phyloP scores from a whole-genome alignment of 169 alveolate genomes.

The Plasmodium gallinaceum region DNA sequence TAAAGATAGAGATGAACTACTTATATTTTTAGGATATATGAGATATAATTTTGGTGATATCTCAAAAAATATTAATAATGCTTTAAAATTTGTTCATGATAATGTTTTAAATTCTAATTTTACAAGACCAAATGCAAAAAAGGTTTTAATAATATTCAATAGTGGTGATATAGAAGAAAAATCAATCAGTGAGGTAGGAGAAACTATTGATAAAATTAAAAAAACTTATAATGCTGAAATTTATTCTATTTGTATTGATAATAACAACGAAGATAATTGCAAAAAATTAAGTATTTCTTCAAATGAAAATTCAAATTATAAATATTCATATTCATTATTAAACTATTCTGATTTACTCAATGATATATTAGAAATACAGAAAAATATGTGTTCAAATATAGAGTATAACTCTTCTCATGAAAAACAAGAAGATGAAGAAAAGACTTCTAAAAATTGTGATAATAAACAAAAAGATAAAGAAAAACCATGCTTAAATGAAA shows the following conservation, averaged over 20 bases:
- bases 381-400: conserved; percentile 12
- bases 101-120: conserved; percentile 20
- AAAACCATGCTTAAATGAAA: neutral
- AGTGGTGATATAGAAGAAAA: conserved; percentile 8
- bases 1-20: conserved; percentile 21
- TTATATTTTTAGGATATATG: conserved; percentile 17
- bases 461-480: neutral
- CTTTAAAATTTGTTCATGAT: conserved; percentile 15
- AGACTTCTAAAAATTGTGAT: neutral
- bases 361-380: conserved; percentile 8
- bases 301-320: too few relatives aligned
- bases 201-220: neutral
- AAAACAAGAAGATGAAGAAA: neutral
- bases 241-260: conserved; percentile 36
- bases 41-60: conserved; percentile 51
- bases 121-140: conserved; percentile 46
- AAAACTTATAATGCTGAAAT: conserved; percentile 1
- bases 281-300: neutral
- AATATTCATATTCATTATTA: conserved; percentile 7
- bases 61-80: conserved; percentile 20
- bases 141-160: conserved; percentile 32
- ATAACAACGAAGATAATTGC: neutral
- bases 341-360: neutral
- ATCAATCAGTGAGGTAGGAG: neutral
- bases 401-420: neutral